These are phyloP conservation scores for Colletotrichum graminicola DNA, from an alignment of 2,329 filamentous ascomycete genomes.

Conservation along the genomic window DNA sequence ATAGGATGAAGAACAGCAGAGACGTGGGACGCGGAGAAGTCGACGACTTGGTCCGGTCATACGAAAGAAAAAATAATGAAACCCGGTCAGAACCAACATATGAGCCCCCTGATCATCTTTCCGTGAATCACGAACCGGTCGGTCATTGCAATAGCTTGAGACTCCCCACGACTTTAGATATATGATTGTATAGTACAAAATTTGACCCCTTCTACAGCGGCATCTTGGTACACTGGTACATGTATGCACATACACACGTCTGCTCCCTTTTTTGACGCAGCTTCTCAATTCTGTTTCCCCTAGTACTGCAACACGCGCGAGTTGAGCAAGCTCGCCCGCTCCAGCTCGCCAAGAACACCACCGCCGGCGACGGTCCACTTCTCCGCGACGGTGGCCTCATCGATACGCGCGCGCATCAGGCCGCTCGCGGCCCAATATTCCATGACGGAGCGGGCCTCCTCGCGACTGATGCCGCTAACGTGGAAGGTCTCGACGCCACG, in stretches of 20 bases:
- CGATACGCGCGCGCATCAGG: conserved; percentile 77
- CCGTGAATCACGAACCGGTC: not conserved
- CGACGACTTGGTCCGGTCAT: not conserved
- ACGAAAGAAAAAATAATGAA: conserved; percentile 19
- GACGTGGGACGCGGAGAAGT: conserved; percentile 1
- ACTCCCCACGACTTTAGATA: conserved; percentile 21
- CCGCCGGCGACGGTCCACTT: conserved; percentile 87
- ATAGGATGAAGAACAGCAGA: conserved; percentile 6
- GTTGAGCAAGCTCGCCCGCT: conserved; percentile 70
- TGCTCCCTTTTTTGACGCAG: not conserved
- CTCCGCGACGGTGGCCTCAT: conserved; percentile 79
- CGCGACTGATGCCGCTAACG: conserved; percentile 76
- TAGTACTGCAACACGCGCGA: conserved; percentile 53
- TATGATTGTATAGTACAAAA: conserved; percentile 39
- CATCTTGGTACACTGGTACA: conserved; percentile 36
- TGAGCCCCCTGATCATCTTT: not conserved
- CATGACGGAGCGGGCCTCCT: conserved; percentile 83
- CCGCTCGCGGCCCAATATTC: conserved; percentile 95
- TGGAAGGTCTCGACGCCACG: conserved; percentile 65
- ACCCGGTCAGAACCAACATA: not conserved
- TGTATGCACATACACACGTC: conserved; percentile 19
- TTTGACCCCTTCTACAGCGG: conserved; percentile 12
- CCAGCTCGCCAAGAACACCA: conserved; percentile 88
- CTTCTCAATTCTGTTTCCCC: not conserved
- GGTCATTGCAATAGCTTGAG: not conserved